Evolutionary conservation across 306 rosid genomes (phyloP).

Genomic region (Quercus berberidifolia): DNA sequence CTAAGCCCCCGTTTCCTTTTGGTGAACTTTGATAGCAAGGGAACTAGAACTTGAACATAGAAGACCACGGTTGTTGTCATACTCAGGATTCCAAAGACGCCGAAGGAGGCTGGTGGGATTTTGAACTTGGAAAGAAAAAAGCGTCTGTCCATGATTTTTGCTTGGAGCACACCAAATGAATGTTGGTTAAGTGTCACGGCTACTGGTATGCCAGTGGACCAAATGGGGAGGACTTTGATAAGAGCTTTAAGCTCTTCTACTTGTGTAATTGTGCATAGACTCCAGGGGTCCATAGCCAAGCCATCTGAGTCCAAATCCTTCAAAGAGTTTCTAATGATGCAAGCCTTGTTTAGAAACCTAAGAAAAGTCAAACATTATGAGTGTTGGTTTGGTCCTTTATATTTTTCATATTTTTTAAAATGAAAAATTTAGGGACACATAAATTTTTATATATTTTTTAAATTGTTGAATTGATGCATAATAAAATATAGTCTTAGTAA

Average conservation of each 20-base stretch:
- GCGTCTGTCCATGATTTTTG: conserved; percentile 54
- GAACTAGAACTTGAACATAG: conserved; percentile 52
- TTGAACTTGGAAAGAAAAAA: conserved; percentile 12
- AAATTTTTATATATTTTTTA: too few relatives aligned
- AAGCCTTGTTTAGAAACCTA: conserved; percentile 85
- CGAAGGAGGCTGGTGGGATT: conserved; percentile 52
- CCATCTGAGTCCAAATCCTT: conserved; percentile 50
- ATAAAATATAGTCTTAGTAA: too few relatives aligned
- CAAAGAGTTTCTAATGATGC: conserved; percentile 44
- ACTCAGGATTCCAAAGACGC: conserved; percentile 43
- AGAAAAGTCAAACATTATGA: not conserved
- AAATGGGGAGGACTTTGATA: conserved; percentile 65
- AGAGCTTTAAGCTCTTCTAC: conserved; percentile 78
- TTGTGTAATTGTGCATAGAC: conserved; percentile 62
- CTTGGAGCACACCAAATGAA: conserved; percentile 50
- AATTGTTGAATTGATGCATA: too few relatives aligned
- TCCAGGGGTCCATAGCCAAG: conserved; percentile 52
- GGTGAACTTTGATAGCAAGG: conserved; percentile 38
- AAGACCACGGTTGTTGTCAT: conserved; percentile 55
- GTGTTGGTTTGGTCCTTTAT: too few relatives aligned
- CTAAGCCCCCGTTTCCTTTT: conserved; percentile 26
- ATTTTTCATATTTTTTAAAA: too few relatives aligned
- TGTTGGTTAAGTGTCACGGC: conserved; percentile 33
- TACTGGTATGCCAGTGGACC: conserved; percentile 61
- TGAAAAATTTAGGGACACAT: too few relatives aligned